Percentiles rank a stretch among this genome's conserved stretches.
These are phyloP conservation scores for Phanerochaete sordida DNA, from an alignment of 768 basidiomycete species.

Conservation along the genomic window DNA sequence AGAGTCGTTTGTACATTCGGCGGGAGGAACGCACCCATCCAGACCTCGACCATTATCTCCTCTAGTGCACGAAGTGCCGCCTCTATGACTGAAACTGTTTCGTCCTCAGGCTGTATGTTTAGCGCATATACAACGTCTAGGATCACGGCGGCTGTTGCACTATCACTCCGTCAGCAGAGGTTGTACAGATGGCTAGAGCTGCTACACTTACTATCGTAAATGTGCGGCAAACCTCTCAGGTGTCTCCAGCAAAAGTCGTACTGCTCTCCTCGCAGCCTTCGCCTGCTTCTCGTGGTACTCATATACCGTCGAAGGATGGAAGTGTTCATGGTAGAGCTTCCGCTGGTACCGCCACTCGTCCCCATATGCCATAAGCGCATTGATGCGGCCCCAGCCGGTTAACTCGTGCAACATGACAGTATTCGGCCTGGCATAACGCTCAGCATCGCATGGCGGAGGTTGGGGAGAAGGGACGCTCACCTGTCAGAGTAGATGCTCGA, in stretches of 20 bases:
- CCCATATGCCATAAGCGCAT: conserved; percentile 4
- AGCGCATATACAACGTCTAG: conserved; percentile 14
- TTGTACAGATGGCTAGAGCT: background rate
- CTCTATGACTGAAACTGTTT: background rate
- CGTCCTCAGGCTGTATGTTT: conserved; percentile 14
- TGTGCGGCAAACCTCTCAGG: background rate
- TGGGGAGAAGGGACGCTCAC: background rate
- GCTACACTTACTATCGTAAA: background rate
- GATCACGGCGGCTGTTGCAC: background rate
- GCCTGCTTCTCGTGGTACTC: background rate
- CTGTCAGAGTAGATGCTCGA: conserved; percentile 10
- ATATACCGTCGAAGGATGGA: background rate
- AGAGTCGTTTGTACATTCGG: no score
- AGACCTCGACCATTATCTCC: background rate
- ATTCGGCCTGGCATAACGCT: background rate
- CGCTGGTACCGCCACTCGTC: conserved; percentile 4
- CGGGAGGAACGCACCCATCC: background rate
- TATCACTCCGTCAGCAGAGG: background rate
- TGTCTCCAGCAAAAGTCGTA: background rate
- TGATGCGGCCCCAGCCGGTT: background rate
- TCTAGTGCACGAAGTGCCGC: background rate
- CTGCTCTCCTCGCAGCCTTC: conserved; percentile 1
- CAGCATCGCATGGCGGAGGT: background rate
- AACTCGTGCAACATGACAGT: background rate
- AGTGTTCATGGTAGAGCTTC: conserved; percentile 9